Conservation (phyloP, 768 basidiomycete species). For the Lepiota venenata region DNA sequence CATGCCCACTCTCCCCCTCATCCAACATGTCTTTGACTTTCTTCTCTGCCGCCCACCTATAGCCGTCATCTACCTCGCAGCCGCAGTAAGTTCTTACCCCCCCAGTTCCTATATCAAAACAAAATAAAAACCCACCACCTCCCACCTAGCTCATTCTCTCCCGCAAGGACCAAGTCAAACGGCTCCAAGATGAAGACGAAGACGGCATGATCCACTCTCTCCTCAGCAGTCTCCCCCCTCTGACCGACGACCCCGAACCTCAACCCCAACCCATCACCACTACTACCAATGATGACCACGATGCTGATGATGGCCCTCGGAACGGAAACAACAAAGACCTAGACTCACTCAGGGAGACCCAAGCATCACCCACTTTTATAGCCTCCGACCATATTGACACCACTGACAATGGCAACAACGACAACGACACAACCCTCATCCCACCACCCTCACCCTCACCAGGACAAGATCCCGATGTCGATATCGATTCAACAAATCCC, state of each 20-base stretch:
- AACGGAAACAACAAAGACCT: too few species aligned
- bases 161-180: constrained; percentile 63
- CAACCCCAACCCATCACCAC: neutral
- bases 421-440: neutral
- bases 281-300: neutral
- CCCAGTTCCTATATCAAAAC: neutral
- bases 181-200: constrained; percentile 65
- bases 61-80: constrained; percentile 75
- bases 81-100: constrained; percentile 54
- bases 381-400: neutral
- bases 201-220: constrained; percentile 82
- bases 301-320: neutral
- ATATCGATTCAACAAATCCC: neutral
- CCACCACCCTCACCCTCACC: neutral
- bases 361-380: too few species aligned
- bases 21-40: constrained; percentile 92
- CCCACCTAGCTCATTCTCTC: constrained; percentile 61
- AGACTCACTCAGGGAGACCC: too few species aligned
- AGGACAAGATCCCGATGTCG: neutral
- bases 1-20: constrained; percentile 81
- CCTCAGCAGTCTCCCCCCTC: constrained; percentile 59
- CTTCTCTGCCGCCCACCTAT: constrained; percentile 82
- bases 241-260: constrained; percentile 37
- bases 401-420: neutral
- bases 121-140: neutral